Evolutionary conservation across 2,329 filamentous ascomycete genomes (phyloP).

Genomic region (Helicocarpus griseus): DNA sequence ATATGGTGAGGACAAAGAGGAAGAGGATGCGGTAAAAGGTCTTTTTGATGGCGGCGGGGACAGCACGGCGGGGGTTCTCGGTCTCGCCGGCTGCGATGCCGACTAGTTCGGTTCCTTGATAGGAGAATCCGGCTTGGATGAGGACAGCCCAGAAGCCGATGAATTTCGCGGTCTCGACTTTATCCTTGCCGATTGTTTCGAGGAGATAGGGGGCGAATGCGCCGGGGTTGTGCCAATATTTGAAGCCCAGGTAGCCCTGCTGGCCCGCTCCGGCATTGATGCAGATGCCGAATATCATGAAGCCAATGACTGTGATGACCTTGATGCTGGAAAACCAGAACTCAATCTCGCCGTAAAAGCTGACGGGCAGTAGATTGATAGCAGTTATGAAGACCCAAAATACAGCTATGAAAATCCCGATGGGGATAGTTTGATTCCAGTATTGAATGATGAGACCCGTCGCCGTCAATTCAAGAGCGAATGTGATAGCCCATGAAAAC

Average conservation of each 20-base stretch:
- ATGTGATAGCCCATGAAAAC: conserved; percentile 68
- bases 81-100: conserved; percentile 72
- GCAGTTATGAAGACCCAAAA: conserved; percentile 63
- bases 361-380: conserved; percentile 62
- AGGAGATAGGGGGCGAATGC: conserved; percentile 47
- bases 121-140: conserved; percentile 32
- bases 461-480: conserved; percentile 62
- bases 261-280: conserved; percentile 62
- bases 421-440: conserved; percentile 53
- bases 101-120: conserved; percentile 60
- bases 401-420: conserved; percentile 63
- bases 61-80: conserved; percentile 59
- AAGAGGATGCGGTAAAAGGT: conserved; percentile 66
- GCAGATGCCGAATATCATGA: conserved; percentile 67
- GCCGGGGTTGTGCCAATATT: conserved; percentile 59
- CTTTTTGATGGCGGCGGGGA: conserved; percentile 62
- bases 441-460: conserved; percentile 68
- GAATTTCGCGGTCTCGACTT: conserved; percentile 47
- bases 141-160: conserved; percentile 50
- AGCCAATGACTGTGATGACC: conserved; percentile 62
- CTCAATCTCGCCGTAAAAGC: conserved; percentile 66
- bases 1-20: conserved; percentile 38
- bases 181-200: conserved; percentile 39
- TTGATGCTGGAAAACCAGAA: conserved; percentile 73
- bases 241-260: conserved; percentile 64